Evolutionary conservation across 768 basidiomycete species (phyloP).

Genomic region (Cystobasidium tubakii): DNA sequence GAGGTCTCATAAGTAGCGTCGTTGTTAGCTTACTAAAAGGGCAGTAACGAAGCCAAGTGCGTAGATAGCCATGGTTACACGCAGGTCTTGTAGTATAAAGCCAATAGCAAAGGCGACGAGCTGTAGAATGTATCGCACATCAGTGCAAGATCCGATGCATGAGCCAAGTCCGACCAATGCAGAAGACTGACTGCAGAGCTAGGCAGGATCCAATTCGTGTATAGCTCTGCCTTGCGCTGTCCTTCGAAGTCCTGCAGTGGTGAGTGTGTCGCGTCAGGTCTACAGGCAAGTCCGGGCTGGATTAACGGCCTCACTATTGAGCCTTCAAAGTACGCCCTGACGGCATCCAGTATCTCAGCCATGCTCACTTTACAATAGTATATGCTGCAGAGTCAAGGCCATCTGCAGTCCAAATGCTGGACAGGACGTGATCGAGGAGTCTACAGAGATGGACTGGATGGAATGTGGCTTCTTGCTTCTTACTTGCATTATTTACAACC

Average conservation of each 20-base stretch:
- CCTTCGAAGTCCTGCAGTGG: slow-evolving; percentile 21
- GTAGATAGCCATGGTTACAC: slow-evolving; percentile 13
- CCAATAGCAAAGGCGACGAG: slow-evolving; percentile 15
- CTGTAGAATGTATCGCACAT: neutral
- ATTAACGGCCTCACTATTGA: slow-evolving; percentile 30
- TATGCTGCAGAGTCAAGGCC: neutral
- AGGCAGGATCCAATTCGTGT: slow-evolving; percentile 16
- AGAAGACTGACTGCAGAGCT: neutral
- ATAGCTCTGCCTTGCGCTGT: slow-evolving; percentile 27
- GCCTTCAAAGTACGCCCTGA: slow-evolving; percentile 8
- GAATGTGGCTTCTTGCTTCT: neutral
- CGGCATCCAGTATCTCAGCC: neutral
- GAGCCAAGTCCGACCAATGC: neutral
- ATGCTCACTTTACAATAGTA: neutral
- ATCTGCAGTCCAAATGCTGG: no score
- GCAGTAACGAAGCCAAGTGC: slow-evolving; percentile 12
- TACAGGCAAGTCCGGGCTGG: neutral
- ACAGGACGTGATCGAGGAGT: neutral
- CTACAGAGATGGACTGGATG: neutral
- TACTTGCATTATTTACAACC: no score
- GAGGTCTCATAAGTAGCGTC: no score
- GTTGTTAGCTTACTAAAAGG: slow-evolving; percentile 15
- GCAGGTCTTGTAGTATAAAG: slow-evolving; percentile 14
- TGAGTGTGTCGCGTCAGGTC: neutral
- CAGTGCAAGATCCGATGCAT: no score